Evolutionary conservation across 1,139 yeast species (phyloP).

Genomic region (Hansenula lynferdii): DNA sequence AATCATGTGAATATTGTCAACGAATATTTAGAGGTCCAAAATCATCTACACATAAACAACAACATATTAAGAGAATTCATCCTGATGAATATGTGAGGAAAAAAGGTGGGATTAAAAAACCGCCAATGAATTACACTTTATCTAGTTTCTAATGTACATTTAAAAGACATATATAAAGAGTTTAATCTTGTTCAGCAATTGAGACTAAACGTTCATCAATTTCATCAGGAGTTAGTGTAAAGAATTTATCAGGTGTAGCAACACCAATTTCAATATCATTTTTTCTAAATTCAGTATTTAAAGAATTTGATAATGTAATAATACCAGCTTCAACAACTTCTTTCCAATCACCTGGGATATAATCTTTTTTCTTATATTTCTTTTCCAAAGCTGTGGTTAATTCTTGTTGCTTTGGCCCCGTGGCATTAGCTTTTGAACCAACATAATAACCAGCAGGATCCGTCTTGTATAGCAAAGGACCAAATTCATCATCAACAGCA

Average conservation of each 20-base stretch:
- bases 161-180: neutral
- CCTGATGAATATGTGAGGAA: conserved; percentile 39
- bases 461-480: conserved; percentile 88
- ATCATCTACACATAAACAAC: conserved; percentile 41
- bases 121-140: no score
- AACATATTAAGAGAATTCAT: conserved; percentile 39
- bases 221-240: conserved; percentile 72
- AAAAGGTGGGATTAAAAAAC: conserved; percentile 26
- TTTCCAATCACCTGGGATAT: conserved; percentile 82
- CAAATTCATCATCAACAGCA: conserved; percentile 81
- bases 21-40: conserved; percentile 40
- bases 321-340: conserved; percentile 88
- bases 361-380: conserved; percentile 74
- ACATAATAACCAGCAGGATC: conserved; percentile 98
- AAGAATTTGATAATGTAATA: conserved; percentile 74
- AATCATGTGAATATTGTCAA: conserved; percentile 31
- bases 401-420: conserved; percentile 98
- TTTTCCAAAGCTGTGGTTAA: conserved; percentile 88
- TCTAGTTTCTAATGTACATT: neutral
- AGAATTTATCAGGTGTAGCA: conserved; percentile 69
- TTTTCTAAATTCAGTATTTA: conserved; percentile 91
- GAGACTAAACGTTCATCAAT: conserved; percentile 91
- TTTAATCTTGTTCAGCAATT: conserved; percentile 90
- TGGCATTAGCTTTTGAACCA: conserved; percentile 88
- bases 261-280: conserved; percentile 92